Conservation (phyloP, 257 asterid species). For the Oldenlandia corymbosa region DNA sequence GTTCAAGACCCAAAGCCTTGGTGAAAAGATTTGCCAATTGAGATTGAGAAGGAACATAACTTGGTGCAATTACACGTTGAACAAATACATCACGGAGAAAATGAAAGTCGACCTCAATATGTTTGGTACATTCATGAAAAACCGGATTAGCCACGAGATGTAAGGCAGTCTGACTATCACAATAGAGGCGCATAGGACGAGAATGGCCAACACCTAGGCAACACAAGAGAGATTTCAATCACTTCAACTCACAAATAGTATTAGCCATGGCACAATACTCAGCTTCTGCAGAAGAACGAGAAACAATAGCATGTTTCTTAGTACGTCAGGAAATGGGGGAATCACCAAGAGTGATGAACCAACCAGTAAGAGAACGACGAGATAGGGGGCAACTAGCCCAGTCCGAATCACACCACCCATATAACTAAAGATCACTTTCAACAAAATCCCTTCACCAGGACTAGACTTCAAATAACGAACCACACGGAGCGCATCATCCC, state of each 20-base stretch:
- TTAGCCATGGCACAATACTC: background rate
- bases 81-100: conserved; percentile 2
- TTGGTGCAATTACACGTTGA: background rate
- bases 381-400: conserved; percentile 9
- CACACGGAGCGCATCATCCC: conserved; percentile 1
- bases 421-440: background rate
- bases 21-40: conserved; percentile 2
- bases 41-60: background rate
- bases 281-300: background rate
- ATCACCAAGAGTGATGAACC: background rate
- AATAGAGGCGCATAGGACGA: background rate
- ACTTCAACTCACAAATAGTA: background rate
- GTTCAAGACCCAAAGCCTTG: too few species aligned
- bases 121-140: conserved; percentile 5
- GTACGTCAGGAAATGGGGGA: background rate
- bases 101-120: background rate
- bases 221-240: background rate
- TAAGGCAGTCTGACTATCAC: background rate
- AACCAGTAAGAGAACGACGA: background rate
- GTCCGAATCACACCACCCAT: background rate
- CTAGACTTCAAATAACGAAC: background rate
- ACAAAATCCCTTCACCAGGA: too few species aligned
- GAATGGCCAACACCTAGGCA: background rate
- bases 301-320: background rate
- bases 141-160: background rate